A percentile compares a stretch with the other conserved stretches of the same genome.
Evolutionary conservation across 306 rosid species (phyloP).

Genomic region (Argentina anserina): DNA sequence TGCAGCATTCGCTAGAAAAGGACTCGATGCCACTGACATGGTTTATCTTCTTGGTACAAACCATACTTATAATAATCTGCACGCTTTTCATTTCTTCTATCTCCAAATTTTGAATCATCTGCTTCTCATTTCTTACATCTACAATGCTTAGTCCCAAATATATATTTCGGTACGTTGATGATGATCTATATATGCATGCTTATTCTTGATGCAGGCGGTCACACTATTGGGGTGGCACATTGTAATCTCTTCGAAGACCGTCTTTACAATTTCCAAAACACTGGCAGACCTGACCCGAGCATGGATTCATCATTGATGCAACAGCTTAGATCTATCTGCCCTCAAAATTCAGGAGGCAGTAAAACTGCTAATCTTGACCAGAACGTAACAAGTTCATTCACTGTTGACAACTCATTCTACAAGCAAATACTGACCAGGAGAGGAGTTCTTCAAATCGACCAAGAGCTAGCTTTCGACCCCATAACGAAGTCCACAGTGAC

Average conservation of each 20-base stretch:
- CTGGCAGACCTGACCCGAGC: constrained; percentile 26
- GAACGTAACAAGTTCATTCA: not conserved
- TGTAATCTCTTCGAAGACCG: constrained; percentile 36
- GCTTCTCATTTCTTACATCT: too few species aligned
- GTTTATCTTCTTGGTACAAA: constrained; percentile 39
- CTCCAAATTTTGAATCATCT: not conserved
- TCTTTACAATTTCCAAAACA: constrained; percentile 30
- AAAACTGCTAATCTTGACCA: constrained; percentile 28
- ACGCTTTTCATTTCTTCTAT: not conserved
- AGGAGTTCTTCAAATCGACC: constrained; percentile 48
- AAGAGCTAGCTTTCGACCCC: constrained; percentile 20
- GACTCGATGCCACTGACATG: constrained; percentile 28
- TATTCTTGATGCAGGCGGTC: constrained; percentile 30
- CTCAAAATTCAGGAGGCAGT: constrained; percentile 4
- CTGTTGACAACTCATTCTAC: constrained; percentile 26
- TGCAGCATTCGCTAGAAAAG: constrained; percentile 21
- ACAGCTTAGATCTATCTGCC: constrained; percentile 8
- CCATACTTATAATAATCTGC: not conserved
- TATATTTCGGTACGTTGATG: too few species aligned
- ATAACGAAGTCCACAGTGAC: constrained; percentile 9
- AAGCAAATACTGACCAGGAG: constrained; percentile 5
- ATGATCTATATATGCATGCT: not conserved
- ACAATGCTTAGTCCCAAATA: too few species aligned
- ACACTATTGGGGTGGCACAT: constrained; percentile 38
- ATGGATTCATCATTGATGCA: constrained; percentile 10